phyloP scores from a whole-genome alignment of 2,329 filamentous ascomycete species.

The Mycocentrospora acerina region DNA sequence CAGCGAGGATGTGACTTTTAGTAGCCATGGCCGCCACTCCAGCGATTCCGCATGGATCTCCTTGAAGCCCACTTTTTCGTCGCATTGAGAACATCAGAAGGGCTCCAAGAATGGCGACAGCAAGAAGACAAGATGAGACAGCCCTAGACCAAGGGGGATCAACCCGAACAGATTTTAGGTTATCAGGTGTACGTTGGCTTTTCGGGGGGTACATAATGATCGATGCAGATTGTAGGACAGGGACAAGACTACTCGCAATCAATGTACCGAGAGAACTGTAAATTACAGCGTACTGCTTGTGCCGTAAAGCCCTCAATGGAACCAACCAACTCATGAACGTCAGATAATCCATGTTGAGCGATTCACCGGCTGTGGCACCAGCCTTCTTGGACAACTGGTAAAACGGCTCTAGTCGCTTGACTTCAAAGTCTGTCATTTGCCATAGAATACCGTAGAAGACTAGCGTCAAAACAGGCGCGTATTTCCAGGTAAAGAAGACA shows the following conservation, averaged over 20 bases:
- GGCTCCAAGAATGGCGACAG: constrained; percentile 61
- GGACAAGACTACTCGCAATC: constrained; percentile 67
- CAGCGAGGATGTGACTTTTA: constrained; percentile 69
- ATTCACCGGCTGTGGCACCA: constrained; percentile 47
- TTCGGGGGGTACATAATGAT: constrained; percentile 60
- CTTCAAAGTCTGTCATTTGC: constrained; percentile 54
- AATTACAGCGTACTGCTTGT: constrained; percentile 68
- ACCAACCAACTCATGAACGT: constrained; percentile 67
- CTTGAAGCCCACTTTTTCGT: constrained; percentile 65
- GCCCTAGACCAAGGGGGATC: constrained; percentile 62
- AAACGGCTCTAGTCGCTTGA: constrained; percentile 53
- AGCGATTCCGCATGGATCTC: constrained; percentile 71
- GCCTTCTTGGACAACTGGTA: constrained; percentile 45
- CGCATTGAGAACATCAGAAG: constrained; percentile 63
- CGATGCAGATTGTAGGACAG: constrained; percentile 66
- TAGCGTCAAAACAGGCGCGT: constrained; percentile 48
- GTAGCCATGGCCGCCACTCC: constrained; percentile 76
- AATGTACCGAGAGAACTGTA: constrained; percentile 66
- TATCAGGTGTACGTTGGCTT: constrained; percentile 47
- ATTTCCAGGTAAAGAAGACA: constrained; percentile 42
- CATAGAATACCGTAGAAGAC: constrained; percentile 53
- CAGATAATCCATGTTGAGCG: constrained; percentile 73
- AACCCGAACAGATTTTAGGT: constrained; percentile 58
- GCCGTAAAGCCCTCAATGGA: constrained; percentile 62
- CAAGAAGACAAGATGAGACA: constrained; percentile 57